Evolutionary conservation across 208 protist genomes (phyloP).

Genomic region (Acanthamoeba castellanii): DNA sequence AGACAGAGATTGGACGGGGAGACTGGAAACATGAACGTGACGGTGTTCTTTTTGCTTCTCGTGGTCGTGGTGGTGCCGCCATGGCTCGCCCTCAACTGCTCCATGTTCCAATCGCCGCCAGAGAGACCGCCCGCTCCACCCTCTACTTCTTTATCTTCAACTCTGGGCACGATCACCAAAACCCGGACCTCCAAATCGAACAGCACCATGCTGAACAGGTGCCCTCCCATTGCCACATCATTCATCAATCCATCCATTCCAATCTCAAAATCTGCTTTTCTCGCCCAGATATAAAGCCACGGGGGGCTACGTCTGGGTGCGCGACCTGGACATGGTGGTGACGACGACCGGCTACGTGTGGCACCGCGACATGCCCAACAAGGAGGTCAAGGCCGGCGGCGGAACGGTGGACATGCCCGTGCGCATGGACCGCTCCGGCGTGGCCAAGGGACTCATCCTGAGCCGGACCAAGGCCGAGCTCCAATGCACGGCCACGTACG

Average conservation of each 20-base stretch:
- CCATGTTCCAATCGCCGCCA: not conserved
- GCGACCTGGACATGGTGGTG: constrained; percentile 30
- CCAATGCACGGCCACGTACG: not conserved
- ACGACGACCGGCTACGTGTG: not conserved
- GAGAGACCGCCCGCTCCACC: not conserved
- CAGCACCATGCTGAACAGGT: no score
- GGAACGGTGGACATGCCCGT: not conserved
- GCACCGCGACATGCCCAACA: constrained; percentile 19
- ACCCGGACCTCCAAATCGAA: no score
- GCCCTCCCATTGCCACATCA: not conserved
- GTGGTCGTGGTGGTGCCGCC: not conserved
- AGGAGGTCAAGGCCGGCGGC: constrained; percentile 2
- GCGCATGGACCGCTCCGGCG: constrained; percentile 13
- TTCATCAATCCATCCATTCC: not conserved
- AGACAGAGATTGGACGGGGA: not conserved
- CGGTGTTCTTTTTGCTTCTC: not conserved
- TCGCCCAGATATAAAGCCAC: not conserved
- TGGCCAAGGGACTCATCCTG: not conserved
- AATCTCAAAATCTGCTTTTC: not conserved
- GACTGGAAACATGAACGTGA: not conserved
- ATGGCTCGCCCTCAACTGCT: constrained; percentile 23
- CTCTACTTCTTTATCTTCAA: no score
- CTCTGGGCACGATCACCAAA: no score
- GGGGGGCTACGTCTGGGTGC: not conserved
- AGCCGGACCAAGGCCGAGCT: not conserved